These are phyloP conservation scores for Trichoderma asperellum DNA, from an alignment of 2,329 filamentous ascomycete genomes.

Conservation along the genomic window DNA sequence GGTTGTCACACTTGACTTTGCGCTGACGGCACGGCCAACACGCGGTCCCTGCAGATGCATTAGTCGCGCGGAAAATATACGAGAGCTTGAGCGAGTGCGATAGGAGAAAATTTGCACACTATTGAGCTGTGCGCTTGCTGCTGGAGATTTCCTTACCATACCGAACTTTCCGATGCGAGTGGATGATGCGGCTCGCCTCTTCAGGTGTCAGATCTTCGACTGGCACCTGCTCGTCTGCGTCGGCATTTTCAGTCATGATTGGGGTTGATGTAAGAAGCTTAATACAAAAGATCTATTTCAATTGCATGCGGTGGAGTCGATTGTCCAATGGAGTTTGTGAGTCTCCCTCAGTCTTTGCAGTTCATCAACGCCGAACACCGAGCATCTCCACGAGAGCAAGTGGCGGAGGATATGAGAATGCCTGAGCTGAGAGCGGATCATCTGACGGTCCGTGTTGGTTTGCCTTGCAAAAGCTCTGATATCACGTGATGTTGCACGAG, in stretches of 20 bases:
- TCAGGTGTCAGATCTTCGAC: conserved; percentile 65
- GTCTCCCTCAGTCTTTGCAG: not conserved
- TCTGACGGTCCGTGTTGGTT: conserved; percentile 11
- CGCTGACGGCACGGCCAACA: conserved; percentile 71
- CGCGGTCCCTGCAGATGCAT: conserved; percentile 54
- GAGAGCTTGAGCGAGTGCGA: conserved; percentile 1
- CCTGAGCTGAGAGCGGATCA: conserved; percentile 18
- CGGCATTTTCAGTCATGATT: conserved; percentile 51
- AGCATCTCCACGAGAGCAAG: conserved; percentile 35
- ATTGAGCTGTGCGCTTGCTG: not conserved
- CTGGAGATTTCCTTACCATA: conserved; percentile 54
- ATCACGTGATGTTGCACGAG: conserved; percentile 6
- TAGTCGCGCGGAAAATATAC: conserved; percentile 4
- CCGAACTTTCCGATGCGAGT: conserved; percentile 69
- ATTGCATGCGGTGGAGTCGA: conserved; percentile 24
- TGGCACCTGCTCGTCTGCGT: conserved; percentile 48
- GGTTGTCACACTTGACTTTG: conserved; percentile 72
- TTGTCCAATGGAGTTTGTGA: conserved; percentile 20
- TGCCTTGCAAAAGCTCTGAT: not conserved
- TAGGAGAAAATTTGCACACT: not conserved
- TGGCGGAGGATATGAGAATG: conserved; percentile 5
- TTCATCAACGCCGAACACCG: conserved; percentile 44
- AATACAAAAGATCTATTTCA: not conserved
- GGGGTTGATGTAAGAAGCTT: conserved; percentile 24
- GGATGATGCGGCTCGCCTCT: conserved; percentile 69